Conservation (phyloP, 139 green algal genomes). For the Pleodorina starrii region DNA sequence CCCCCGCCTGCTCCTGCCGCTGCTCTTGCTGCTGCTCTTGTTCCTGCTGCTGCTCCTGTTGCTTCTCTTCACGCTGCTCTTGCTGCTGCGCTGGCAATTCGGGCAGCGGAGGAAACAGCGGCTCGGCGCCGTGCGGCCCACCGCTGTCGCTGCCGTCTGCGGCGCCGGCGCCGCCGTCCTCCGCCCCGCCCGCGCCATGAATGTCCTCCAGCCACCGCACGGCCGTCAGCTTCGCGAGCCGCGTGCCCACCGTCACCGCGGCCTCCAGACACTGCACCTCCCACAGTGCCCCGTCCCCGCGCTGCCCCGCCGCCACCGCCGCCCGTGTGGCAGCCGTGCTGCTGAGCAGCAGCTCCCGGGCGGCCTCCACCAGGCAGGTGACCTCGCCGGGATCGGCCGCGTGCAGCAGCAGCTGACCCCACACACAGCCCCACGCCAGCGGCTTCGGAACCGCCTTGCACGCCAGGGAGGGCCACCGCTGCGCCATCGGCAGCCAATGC, state of each 20-base stretch:
- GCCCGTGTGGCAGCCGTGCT: not conserved
- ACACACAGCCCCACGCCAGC: not conserved
- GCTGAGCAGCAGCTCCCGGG: not conserved
- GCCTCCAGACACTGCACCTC: not conserved
- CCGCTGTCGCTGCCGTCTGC: too few relatives aligned
- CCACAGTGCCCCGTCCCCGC: not conserved
- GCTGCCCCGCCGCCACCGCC: too few relatives aligned
- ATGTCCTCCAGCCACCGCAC: not conserved
- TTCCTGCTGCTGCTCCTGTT: not conserved
- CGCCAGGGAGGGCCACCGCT: not conserved
- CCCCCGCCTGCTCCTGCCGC: not conserved
- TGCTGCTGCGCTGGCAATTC: not conserved
- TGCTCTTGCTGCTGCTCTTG: not conserved
- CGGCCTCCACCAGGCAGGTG: not conserved
- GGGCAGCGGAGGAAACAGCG: not conserved
- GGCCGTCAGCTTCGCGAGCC: not conserved
- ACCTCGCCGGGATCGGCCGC: not conserved
- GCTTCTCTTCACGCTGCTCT: not conserved
- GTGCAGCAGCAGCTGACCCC: not conserved
- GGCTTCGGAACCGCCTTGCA: too few relatives aligned
- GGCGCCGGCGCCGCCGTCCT: too few relatives aligned
- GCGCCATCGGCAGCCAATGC: not conserved
- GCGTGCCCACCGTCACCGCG: not conserved
- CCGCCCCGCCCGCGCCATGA: too few relatives aligned
- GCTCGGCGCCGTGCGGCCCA: too few relatives aligned